Conservation (phyloP, 805 yeast species). For the Diddensiella santjacobensis region DNA sequence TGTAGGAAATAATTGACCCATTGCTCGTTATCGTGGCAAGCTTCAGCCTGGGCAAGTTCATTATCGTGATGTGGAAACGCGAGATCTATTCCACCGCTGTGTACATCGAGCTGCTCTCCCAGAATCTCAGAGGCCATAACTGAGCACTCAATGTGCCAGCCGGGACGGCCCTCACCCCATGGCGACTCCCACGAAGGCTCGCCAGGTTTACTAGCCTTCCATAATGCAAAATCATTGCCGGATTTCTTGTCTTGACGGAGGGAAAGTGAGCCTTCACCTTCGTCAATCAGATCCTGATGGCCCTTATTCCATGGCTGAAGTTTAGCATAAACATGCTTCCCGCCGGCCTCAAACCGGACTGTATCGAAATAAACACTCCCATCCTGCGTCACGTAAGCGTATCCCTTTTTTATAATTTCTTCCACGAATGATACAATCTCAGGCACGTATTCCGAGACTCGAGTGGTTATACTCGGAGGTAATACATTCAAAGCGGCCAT, state of each 20-base stretch:
- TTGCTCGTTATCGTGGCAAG: conserved; percentile 80
- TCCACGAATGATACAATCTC: conserved; percentile 81
- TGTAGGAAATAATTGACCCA: conserved; percentile 98
- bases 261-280: conserved; percentile 89
- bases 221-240: conserved; percentile 86
- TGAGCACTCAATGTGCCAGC: conserved; percentile 99
- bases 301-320: conserved; percentile 98
- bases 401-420: conserved; percentile 72
- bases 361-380: conserved; percentile 98
- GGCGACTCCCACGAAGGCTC: conserved; percentile 95
- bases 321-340: conserved; percentile 84
- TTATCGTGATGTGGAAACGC: conserved; percentile 99
- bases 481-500: conserved; percentile 82
- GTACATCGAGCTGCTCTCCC: conserved; percentile 85
- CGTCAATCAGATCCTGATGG: conserved; percentile 75
- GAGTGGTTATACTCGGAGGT: conserved; percentile 80
- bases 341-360: conserved; percentile 64
- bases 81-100: conserved; percentile 94
- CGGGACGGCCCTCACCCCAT: conserved; percentile 98
- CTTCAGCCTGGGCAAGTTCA: conserved; percentile 96
- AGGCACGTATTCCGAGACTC: conserved; percentile 94
- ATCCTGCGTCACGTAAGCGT: conserved; percentile 75
- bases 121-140: conserved; percentile 94
- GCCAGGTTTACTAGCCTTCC: conserved; percentile 96
- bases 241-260: conserved; percentile 58